Conservation (phyloP, 2,329 filamentous ascomycete genomes). For the Aspergillus tubingensis region DNA sequence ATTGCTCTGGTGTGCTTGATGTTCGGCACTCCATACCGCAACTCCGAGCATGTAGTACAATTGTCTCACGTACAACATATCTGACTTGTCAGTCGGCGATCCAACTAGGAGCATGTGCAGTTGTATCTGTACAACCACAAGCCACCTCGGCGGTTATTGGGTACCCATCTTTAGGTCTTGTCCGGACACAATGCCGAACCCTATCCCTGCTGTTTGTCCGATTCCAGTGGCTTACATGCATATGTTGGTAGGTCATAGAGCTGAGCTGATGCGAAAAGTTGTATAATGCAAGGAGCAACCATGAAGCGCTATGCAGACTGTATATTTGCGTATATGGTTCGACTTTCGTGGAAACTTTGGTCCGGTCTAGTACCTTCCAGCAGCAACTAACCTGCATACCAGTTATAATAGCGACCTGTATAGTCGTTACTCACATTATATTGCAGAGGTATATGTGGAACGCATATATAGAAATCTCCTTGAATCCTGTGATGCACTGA, state of each 20-base stretch:
- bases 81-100: constrained; percentile 1
- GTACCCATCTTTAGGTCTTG: background rate
- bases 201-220: background rate
- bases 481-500: too few relatives aligned
- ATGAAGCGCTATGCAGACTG: background rate
- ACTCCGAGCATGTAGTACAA: background rate
- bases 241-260: background rate
- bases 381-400: too few relatives aligned
- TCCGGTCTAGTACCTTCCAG: too few relatives aligned
- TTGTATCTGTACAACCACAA: background rate
- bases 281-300: background rate
- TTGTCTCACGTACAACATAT: background rate
- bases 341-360: too few relatives aligned
- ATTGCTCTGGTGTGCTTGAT: background rate
- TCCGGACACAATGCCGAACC: background rate
- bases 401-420: too few relatives aligned
- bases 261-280: background rate
- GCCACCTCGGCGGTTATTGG: background rate
- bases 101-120: background rate
- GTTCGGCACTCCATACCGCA: background rate
- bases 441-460: too few relatives aligned
- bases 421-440: too few relatives aligned
- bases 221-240: background rate
- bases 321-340: background rate
- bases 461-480: too few relatives aligned